Conservation (phyloP, 2,329 filamentous ascomycete species). For the Periglandula ipomoeae region DNA sequence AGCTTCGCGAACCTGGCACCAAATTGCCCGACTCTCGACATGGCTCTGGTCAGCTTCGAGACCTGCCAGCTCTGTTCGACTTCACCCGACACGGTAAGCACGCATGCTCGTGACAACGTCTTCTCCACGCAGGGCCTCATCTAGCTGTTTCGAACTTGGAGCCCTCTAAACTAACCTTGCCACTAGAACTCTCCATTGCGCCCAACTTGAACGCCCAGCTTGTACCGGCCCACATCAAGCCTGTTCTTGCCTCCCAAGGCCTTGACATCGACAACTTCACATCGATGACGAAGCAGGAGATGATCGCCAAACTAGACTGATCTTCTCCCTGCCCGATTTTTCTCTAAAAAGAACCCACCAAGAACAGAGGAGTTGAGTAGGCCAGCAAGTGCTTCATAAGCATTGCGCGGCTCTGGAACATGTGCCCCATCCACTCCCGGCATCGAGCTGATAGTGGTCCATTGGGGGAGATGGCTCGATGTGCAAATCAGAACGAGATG, state of each 20-base stretch:
- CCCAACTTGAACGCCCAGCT: slow-evolving; percentile 80
- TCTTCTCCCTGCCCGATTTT: slow-evolving; percentile 12
- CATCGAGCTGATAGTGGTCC: slow-evolving; percentile 20
- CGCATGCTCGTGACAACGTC: neutral
- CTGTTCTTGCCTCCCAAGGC: slow-evolving; percentile 64
- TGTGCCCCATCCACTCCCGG: slow-evolving; percentile 19
- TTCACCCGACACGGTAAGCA: slow-evolving; percentile 85
- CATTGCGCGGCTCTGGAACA: slow-evolving; percentile 21
- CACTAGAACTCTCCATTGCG: slow-evolving; percentile 92
- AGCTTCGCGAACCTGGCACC: slow-evolving; percentile 84
- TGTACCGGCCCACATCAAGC: slow-evolving; percentile 73
- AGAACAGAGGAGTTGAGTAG: slow-evolving; percentile 21
- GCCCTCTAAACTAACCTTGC: too few species aligned
- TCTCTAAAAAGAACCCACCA: neutral
- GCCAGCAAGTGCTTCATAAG: slow-evolving; percentile 22
- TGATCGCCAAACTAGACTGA: slow-evolving; percentile 97
- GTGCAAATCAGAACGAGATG: slow-evolving; percentile 18
- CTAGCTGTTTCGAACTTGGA: too few species aligned
- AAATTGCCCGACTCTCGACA: slow-evolving; percentile 91
- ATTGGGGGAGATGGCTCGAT: slow-evolving; percentile 13
- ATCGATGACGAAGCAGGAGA: slow-evolving; percentile 85
- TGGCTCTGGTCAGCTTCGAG: slow-evolving; percentile 66
- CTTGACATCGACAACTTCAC: slow-evolving; percentile 92
- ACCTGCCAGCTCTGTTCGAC: slow-evolving; percentile 82
- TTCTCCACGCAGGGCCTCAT: neutral